Base-by-base conservation (phyloP, 768 basidiomycete species). In the Lactarius akahatsu region DNA sequence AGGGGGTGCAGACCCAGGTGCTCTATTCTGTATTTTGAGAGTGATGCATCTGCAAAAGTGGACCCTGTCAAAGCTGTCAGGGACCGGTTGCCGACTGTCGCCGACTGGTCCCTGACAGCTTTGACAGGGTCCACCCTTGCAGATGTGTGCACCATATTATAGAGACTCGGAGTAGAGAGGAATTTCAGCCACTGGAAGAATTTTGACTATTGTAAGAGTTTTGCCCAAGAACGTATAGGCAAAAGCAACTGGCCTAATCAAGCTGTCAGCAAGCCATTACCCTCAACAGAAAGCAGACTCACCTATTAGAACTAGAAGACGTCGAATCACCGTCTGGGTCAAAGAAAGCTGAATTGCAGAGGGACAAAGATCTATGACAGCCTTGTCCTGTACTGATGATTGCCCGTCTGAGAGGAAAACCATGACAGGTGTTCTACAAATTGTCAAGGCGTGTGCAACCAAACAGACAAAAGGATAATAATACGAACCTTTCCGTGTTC, bases 381-480 rank as follows among this genome's bases (percentile, higher is more conserved):
- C 70, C 6, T 69, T 36, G 52, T 85, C 82, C 0, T 50, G 57
- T n/a, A 82, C 74, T 3, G 13, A 4, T 57, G 81, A 81, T 74
- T 84, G 79, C 0, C 85, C 85, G 64, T 85, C 86, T 2, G 85
- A 86, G 9, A 86, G 76, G 73, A 86, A 87, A 59, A 86, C 79
- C 23, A 86, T 74, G 7, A 85, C 78, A 0, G 85, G 84, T 2
- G 78, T 73, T 55, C 84, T 83, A 47, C 3, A 63, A 34, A 47
- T 63, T 16, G 65, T 26, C 69, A 63, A 34, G 74, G 65, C 1
- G 13, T 4, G 26, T 54, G 16, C 20, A 45, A 20, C 23, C 34
- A 6, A 57, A 36, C 8, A n/a, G 30, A 36, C 6, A n/a, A 26
- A 43, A 6, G 6, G 30, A 62, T 45, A 2, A 36, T 18, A 5